These are phyloP conservation scores for Penicillium parvum DNA, from an alignment of 495 filamentous ascomycete genomes.

Conservation along the genomic window DNA sequence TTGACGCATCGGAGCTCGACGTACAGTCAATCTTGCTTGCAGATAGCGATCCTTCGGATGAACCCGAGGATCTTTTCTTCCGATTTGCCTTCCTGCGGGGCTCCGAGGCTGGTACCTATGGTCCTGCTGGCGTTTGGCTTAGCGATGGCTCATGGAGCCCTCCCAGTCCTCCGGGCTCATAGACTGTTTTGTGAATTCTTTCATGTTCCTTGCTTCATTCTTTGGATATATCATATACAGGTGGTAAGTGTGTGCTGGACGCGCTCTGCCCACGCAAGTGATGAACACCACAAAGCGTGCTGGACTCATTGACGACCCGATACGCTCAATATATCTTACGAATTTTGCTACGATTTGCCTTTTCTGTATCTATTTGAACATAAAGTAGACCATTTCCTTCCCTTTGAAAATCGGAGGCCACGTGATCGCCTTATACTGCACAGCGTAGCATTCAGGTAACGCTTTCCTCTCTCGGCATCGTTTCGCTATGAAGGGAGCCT, in stretches of 20 bases:
- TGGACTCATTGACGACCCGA: constrained; percentile 7
- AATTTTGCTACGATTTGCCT: neutral
- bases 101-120: constrained; percentile 66
- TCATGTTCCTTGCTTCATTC: neutral
- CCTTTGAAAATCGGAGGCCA: neutral
- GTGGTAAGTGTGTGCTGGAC: constrained; percentile 18
- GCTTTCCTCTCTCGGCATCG: neutral
- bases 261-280: constrained; percentile 9
- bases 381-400: neutral
- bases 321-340: constrained; percentile 13
- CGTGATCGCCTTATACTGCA: constrained; percentile 6
- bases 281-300: constrained; percentile 1
- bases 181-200: constrained; percentile 7
- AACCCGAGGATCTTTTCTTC: constrained; percentile 67
- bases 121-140: constrained; percentile 75
- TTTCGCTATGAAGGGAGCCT: no score
- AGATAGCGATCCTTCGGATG: constrained; percentile 32
- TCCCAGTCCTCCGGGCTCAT: constrained; percentile 27
- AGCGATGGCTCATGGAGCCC: constrained; percentile 63
- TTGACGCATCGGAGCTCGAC: neutral
- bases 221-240: constrained; percentile 16
- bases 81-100: constrained; percentile 78
- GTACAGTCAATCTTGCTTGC: constrained; percentile 25
- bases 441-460: no score
- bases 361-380: neutral